A percentile compares a stretch with the other conserved stretches of the same genome.
phyloP scores from a whole-genome alignment of 2,329 filamentous ascomycete species.

The Leptographium radiaticola region DNA sequence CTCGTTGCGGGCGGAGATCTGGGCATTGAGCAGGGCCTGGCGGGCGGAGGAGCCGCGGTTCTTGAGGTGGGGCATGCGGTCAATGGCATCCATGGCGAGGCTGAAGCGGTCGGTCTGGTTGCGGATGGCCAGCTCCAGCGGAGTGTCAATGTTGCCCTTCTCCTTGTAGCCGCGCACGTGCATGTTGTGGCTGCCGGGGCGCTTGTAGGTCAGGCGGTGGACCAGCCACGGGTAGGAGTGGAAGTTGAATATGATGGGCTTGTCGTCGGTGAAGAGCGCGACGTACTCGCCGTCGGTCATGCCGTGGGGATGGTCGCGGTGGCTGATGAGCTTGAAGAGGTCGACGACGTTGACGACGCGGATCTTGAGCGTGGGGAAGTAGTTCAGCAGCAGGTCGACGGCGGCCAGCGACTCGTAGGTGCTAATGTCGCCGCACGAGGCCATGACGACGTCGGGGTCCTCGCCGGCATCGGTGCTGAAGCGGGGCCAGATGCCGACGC shows the following conservation, averaged over 20 bases:
- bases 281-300: constrained; percentile 52
- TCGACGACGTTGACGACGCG: constrained; percentile 72
- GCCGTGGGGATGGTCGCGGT: constrained; percentile 60
- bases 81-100: constrained; percentile 64
- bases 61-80: constrained; percentile 47
- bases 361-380: constrained; percentile 61
- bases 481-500: constrained; percentile 65
- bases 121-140: constrained; percentile 63
- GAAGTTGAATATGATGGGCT: constrained; percentile 71
- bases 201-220: constrained; percentile 64
- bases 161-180: constrained; percentile 70
- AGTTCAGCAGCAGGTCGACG: constrained; percentile 56
- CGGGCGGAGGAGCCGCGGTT: constrained; percentile 51
- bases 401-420: constrained; percentile 65
- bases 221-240: constrained; percentile 74
- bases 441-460: constrained; percentile 66
- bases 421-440: constrained; percentile 60
- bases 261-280: constrained; percentile 58
- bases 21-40: constrained; percentile 50
- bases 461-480: constrained; percentile 56
- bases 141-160: constrained; percentile 76
- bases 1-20: constrained; percentile 49
- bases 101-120: constrained; percentile 69
- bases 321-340: constrained; percentile 65
- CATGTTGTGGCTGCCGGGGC: constrained; percentile 52